A percentile compares a stretch with the other conserved stretches of the same genome.
Evolutionary conservation across 176 grass and related monocot species (phyloP).

Genomic region (Hsuehochloa calcarea): DNA sequence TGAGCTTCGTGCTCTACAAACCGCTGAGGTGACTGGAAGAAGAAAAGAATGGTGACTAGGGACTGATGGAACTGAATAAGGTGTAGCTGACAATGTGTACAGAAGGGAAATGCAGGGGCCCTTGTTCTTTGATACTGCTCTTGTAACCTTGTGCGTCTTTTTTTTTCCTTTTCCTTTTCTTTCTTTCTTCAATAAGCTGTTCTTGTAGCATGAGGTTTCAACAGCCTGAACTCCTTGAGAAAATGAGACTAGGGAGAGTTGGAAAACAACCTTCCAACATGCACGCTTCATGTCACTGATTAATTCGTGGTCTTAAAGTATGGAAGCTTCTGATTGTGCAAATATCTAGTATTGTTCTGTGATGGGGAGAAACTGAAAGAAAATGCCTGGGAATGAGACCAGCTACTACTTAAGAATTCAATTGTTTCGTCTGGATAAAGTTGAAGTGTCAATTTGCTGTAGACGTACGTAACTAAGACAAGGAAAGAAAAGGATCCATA

Average conservation of each 20-base stretch:
- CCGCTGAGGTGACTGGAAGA: slow-evolving; percentile 25
- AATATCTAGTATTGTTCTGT: background rate
- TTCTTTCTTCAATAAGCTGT: background rate
- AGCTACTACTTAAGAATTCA: background rate
- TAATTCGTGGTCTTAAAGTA: background rate
- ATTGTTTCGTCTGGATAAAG: background rate
- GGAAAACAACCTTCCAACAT: background rate
- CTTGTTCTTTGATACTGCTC: background rate
- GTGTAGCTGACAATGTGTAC: slow-evolving; percentile 36
- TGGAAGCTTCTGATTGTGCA: background rate
- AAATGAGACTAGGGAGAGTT: background rate
- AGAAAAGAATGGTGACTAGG: background rate
- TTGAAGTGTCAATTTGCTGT: background rate
- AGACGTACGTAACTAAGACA: slow-evolving; percentile 1
- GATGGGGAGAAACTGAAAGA: background rate
- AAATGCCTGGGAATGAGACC: background rate
- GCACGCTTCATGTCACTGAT: background rate
- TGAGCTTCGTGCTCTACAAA: slow-evolving; percentile 85
- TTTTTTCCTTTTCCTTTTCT: background rate
- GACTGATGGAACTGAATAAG: slow-evolving; percentile 31
- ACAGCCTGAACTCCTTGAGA: background rate
- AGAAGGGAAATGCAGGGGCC: slow-evolving; percentile 4
- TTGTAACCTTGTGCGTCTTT: background rate
- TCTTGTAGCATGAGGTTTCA: slow-evolving; percentile 11
- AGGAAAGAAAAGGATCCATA: background rate